Evolutionary conservation across 2,329 filamentous ascomycete genomes (phyloP), one percentile per base, ranked within the genome.

Genomic region (Colletotrichum sp.): DNA sequence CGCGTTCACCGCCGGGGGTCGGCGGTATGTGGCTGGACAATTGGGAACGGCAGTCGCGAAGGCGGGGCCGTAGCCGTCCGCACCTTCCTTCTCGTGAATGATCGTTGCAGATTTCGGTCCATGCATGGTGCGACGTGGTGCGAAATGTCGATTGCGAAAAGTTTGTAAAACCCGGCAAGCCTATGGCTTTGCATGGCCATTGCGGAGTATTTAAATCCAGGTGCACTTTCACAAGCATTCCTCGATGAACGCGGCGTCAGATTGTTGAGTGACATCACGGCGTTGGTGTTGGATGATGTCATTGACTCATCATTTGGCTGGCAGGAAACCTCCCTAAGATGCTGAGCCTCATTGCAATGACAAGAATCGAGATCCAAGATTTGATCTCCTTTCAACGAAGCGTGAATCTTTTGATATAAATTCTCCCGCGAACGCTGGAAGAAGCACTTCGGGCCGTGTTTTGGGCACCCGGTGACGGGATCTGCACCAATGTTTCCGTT

Each of bases 21-120:
- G 67, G 4, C 30, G 61, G 28, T 71, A 75, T 9, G 72, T 75
- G 15, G 71, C 55, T 6, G 52, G 62, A 18, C 68, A 71, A 3
- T 55, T 71, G 0, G 52, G 55, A 3, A 75, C 72, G 16, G 68
- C 72, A 6, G 72, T 75, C 12, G 61, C 68, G n/a, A 71, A 75
- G 22, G 12, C 12, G 1, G 52, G 39, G 10, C 60, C 61, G 25
- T 30, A 25, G 16, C 15, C 36, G 7, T 75, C 25, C 4, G 39
- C 2, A 12, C 64, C 12, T 10, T 25, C 10, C 71, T 74, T 74
- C n/a, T 27, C 15, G 7, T 62, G 43, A 22, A 52, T 4, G 43
- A 52, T 52, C 43, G 10, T 13, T 13, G 43, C 8, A 22, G 43
- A 52, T 5, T 52, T 52, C n/a, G 43, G n/a, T 48, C 39, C 39